These are phyloP conservation scores for Martensiomyces pterosporus DNA, from an alignment of 192 early-diverging fungal species.

Conservation along the genomic window DNA sequence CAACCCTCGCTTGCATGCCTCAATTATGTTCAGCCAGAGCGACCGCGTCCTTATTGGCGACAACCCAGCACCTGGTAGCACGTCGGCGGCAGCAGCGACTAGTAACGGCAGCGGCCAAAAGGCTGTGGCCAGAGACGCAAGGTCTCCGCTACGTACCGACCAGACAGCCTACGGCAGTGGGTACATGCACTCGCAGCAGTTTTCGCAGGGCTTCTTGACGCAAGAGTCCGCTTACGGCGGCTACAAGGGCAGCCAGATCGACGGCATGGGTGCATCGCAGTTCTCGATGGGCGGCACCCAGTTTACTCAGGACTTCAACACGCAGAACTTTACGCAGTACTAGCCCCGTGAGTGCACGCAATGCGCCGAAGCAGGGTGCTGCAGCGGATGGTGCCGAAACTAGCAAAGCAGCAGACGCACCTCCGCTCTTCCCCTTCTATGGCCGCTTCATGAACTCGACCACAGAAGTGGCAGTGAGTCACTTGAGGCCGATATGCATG, in stretches of 20 bases:
- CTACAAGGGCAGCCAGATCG: constrained; percentile 5
- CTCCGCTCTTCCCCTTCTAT: too few species aligned
- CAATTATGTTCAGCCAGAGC: constrained; percentile 47
- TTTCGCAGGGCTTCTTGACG: constrained; percentile 29
- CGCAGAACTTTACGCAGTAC: constrained; percentile 47
- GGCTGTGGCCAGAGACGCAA: too few species aligned
- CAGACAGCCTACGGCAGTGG: too few species aligned
- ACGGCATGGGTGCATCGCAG: constrained; percentile 10
- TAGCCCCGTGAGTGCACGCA: too few species aligned
- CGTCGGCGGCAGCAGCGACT: constrained; percentile 3
- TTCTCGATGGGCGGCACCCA: constrained; percentile 14
- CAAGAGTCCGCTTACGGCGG: constrained; percentile 21
- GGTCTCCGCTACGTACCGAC: too few species aligned
- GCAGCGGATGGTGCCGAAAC: too few species aligned
- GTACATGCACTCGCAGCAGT: constrained; percentile 18
- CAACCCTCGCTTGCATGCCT: constrained; percentile 44
- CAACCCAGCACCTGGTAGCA: constrained; percentile 5
- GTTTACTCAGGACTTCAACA: constrained; percentile 24
- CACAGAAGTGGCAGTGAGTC: too few species aligned
- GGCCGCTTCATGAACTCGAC: too few species aligned
- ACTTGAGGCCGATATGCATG: too few species aligned
- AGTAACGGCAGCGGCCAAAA: background rate
- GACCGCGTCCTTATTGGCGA: constrained; percentile 32
- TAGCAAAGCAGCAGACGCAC: too few species aligned
- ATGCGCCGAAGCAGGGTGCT: too few species aligned